These are phyloP conservation scores for Arachnopeziza araneosa DNA, from an alignment of 2,329 filamentous ascomycete species.

Conservation along the genomic window DNA sequence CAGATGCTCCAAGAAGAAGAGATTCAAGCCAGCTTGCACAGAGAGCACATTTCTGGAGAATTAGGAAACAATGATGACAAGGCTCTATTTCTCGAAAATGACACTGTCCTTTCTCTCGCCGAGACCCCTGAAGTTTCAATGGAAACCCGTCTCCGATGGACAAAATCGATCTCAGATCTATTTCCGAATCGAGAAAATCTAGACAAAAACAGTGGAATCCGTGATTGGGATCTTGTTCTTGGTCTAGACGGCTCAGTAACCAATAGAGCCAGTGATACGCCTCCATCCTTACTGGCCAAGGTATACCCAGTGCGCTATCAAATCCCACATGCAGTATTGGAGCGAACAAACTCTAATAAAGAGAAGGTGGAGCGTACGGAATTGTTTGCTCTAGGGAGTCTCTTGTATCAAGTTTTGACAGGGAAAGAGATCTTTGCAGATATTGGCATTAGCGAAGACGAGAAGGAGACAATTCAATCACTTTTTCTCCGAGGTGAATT, in stretches of 20 bases:
- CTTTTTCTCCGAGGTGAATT: conserved; percentile 9
- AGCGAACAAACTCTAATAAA: conserved; percentile 3
- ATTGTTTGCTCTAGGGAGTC: conserved; percentile 14
- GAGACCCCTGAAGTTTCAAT: neutral
- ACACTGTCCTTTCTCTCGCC: conserved; percentile 1
- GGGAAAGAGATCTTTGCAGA: conserved; percentile 8
- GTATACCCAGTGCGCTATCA: conserved; percentile 14
- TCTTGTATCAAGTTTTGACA: conserved; percentile 14
- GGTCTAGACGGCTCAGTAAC: conserved; percentile 10
- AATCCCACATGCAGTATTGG: conserved; percentile 6
- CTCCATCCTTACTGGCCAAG: neutral
- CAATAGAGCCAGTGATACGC: conserved; percentile 4
- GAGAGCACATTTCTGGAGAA: neutral
- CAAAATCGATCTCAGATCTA: conserved; percentile 2
- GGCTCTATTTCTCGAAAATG: neutral
- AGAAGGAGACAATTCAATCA: conserved; percentile 4
- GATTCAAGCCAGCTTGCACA: neutral
- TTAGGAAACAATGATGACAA: neutral
- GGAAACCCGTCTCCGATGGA: conserved; percentile 9
- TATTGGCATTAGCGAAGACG: neutral
- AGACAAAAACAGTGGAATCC: conserved; percentile 2
- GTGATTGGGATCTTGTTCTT: conserved; percentile 15
- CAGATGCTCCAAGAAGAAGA: neutral
- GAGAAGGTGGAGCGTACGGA: conserved; percentile 13
- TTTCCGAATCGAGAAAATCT: conserved; percentile 1